Conservation (phyloP, 306 rosid species). For the Delonix regia region DNA sequence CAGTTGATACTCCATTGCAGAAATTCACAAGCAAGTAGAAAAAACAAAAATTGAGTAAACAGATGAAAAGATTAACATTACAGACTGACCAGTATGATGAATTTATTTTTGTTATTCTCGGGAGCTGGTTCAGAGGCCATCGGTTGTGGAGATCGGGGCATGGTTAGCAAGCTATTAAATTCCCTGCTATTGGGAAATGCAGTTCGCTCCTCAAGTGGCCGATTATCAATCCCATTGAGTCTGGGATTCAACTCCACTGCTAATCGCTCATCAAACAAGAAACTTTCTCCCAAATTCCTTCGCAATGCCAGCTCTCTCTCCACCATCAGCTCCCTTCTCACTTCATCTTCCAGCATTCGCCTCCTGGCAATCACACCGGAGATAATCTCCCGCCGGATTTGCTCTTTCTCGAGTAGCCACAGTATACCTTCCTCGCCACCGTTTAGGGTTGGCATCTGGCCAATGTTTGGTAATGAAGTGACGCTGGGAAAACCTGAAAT, state of each 20-base stretch:
- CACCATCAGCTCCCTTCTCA: conserved; percentile 52
- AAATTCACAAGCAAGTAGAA: neutral
- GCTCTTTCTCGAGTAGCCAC: conserved; percentile 53
- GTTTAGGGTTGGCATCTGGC: neutral
- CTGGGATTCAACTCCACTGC: conserved; percentile 22
- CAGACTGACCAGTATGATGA: conserved; percentile 53
- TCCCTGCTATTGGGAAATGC: neutral
- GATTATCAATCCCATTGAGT: neutral
- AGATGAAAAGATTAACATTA: neutral
- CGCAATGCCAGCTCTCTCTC: conserved; percentile 45
- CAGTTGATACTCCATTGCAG: neutral
- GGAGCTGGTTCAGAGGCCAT: neutral
- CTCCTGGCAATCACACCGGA: conserved; percentile 42
- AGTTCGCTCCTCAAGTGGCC: neutral
- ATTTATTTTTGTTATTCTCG: conserved; percentile 35
- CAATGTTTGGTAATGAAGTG: neutral
- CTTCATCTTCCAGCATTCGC: conserved; percentile 54
- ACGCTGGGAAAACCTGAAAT: neutral
- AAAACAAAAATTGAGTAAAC: neutral
- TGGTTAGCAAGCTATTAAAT: neutral
- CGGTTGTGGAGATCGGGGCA: neutral
- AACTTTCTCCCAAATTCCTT: neutral
- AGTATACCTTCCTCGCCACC: conserved; percentile 19
- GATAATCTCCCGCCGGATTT: conserved; percentile 52
- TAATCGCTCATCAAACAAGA: conserved; percentile 14